Evolutionary conservation across 208 protist species (phyloP).

Genomic region (Crithidia fasciculata): DNA sequence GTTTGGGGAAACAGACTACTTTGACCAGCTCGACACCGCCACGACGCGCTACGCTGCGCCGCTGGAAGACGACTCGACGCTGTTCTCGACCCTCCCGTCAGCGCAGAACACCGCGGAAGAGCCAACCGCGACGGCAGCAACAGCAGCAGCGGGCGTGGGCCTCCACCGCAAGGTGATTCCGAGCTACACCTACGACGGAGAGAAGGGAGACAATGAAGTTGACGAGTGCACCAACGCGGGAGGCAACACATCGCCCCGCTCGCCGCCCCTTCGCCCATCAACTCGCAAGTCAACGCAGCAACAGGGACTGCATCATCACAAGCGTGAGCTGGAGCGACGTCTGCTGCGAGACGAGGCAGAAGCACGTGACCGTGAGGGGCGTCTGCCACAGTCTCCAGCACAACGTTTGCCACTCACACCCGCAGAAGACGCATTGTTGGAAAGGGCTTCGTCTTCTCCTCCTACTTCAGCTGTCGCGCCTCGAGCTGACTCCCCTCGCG

Average conservation of each 20-base stretch:
- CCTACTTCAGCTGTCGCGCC: too few relatives aligned
- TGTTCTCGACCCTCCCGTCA: conserved; percentile 3
- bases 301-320: background rate
- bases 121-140: background rate
- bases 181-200: background rate
- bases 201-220: background rate
- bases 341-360: conserved; percentile 19
- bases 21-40: conserved; percentile 37
- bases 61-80: conserved; percentile 32
- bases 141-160: background rate
- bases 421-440: too few relatives aligned
- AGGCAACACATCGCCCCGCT: background rate
- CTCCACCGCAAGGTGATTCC: background rate
- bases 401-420: background rate
- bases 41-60: conserved; percentile 25
- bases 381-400: background rate
- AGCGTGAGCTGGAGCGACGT: background rate
- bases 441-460: too few relatives aligned
- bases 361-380: conserved; percentile 1
- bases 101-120: background rate
- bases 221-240: background rate
- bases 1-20: conserved; percentile 69
- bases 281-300: background rate
- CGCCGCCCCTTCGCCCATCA: background rate
- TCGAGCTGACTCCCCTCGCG: too few relatives aligned